Base-by-base conservation (phyloP, 257 asterid genomes). In the Henckelia pumila region DNA sequence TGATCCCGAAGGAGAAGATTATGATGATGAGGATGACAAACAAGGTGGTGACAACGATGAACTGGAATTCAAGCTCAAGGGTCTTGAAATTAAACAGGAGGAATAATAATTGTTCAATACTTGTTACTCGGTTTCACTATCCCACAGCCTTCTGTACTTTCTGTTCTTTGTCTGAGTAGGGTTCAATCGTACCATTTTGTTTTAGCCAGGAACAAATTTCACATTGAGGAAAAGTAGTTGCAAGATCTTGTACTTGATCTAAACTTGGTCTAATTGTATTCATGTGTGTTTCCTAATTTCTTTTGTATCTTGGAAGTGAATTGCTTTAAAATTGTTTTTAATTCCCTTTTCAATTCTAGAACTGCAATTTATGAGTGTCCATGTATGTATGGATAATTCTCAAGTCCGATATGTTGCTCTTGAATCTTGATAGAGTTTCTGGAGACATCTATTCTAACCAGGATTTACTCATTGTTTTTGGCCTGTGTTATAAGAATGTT, bases 1-100 rank as follows among this genome's bases (percentile, higher is more conserved):
- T 63, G 95, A 90, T 75, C 97, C 99, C 0, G 99, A 93, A 35
- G 99, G 99, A 55, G 96, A 88, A 73, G 97, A 84, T 63, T 82
- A 80, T 65, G 88, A 87, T 60, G 91, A 88, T 61, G 95, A 88
- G 26, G 84, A 72, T 67, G 95, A 83, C 37, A 91, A 79, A 56
- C 73, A 66, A 50, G 80, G 64, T 49, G 82, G 71, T 9, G 82
- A 72, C 44, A 72, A 78, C 30, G 88, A 84, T 26, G 88, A 89
- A 61, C 73, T 93, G 91, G 96, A 86, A 69, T 75, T 78, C 50
- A 88, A 74, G 71, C 97, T 93, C 32, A 85, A 85, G 90, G 86
- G 86, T 56, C 96, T 90, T 7, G 91, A 88, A 23, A 85, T 93
- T 77, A 85, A 90, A 75, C 90, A 86, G 40, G 87, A 81, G 63